Conservation (phyloP, 164 flowering plant genomes). For the Stephania japonica region DNA sequence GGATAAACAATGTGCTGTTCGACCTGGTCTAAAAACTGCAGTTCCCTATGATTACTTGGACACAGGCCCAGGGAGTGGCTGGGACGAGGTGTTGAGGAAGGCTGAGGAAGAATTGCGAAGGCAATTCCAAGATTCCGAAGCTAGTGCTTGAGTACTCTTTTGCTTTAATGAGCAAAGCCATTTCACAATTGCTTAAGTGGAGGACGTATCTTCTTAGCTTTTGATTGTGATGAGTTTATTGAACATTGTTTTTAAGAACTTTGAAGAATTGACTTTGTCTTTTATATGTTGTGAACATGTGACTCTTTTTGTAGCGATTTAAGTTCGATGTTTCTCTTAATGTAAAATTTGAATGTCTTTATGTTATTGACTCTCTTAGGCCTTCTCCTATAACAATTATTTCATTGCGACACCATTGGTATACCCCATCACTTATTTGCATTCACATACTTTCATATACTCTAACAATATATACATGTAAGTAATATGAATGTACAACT, state of each 20-base stretch:
- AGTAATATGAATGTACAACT: too few relatives aligned
- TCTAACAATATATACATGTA: too few relatives aligned
- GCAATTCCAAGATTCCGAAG: constrained; percentile 35
- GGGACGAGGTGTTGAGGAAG: constrained; percentile 80
- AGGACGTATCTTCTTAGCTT: neutral
- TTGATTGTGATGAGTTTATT: too few relatives aligned
- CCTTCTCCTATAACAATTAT: too few relatives aligned
- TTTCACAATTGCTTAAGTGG: neutral
- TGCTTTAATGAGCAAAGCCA: constrained; percentile 6
- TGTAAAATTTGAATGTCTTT: neutral
- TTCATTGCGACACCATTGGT: too few relatives aligned
- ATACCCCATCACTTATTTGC: too few relatives aligned
- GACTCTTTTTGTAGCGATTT: neutral
- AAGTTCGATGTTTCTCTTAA: neutral
- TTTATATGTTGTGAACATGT: neutral
- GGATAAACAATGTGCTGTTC: constrained; percentile 61
- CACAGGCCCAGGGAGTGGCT: constrained; percentile 81
- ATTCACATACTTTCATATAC: too few relatives aligned
- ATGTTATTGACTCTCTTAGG: neutral
- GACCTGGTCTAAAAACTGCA: constrained; percentile 89
- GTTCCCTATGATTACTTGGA: constrained; percentile 95
- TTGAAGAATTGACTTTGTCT: neutral
- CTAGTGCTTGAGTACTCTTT: constrained; percentile 30
- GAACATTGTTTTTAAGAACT: neutral
- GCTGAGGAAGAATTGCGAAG: constrained; percentile 50